Evolutionary conservation across 768 basidiomycete species (phyloP), one percentile per base, ranked within the genome.

Genomic region (Collybiopsis confluens): DNA sequence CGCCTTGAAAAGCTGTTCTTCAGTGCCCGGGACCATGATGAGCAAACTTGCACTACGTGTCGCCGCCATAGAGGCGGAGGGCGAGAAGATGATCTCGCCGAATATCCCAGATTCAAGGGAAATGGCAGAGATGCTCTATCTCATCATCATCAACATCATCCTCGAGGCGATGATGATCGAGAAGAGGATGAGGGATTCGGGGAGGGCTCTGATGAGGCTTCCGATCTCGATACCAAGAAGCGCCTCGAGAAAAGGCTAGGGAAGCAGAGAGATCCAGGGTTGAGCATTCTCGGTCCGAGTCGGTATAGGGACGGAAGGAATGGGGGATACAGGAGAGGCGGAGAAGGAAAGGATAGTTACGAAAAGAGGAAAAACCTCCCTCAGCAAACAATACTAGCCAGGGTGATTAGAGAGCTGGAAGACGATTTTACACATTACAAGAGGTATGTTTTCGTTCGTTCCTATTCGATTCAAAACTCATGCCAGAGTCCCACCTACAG

Each of bases 361-460:
- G 73, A 69, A 6, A 61, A 62, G 41, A 68, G 63, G 57, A 66
- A 70, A 38, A 75, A 74, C 45, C 60, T 90, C 6, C 94, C 92
- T 1, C 89, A 92, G 21, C 95, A 98, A 68, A 94, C 93, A 1
- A 82, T 96, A 11, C 78, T 97, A 3, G 78, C 84, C 26, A 76
- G 89, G 3, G 92, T 97, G 10, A 72, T 98, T 27, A 67, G 87
- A 56, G 92, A 96, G 68, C 74, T 99, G 7, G 96, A 98, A 65
- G 93, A 93, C 56, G 96, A 99, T 64, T 98, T 98, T 63, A 82
- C 82, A 33, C 92, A 93, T 70, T 96, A 95, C 68, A 97, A 92
- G 70, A 85, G 88, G 97, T 98, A 59, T 26, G 84, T 73, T 30
- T 16, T 37, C 49, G 42, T n/a, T 6, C n/a, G n/a, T n/a, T n/a